phyloP scores from a whole-genome alignment of 495 filamentous ascomycete species.

The Pyronema domesticum region DNA sequence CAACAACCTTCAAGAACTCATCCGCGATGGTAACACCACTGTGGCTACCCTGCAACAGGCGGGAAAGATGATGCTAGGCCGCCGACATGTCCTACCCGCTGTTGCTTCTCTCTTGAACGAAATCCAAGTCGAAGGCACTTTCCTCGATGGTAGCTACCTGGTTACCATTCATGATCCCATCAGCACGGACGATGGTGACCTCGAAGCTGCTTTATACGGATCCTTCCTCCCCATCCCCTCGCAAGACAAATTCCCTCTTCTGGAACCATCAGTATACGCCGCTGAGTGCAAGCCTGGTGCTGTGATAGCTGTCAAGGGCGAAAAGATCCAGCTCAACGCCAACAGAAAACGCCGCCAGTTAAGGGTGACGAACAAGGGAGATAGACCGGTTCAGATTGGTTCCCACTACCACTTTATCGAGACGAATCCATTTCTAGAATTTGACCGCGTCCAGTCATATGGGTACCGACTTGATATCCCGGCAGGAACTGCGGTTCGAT shows the following conservation, averaged over 20 bases:
- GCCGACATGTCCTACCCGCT: constrained; percentile 76
- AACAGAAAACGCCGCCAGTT: constrained; percentile 56
- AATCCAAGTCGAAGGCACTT: constrained; percentile 90
- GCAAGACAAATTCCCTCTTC: constrained; percentile 43
- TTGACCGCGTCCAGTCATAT: constrained; percentile 71
- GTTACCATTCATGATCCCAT: constrained; percentile 91
- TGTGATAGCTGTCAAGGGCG: constrained; percentile 50
- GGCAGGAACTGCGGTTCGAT: constrained; percentile 81
- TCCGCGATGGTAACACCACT: constrained; percentile 86
- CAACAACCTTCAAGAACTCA: constrained; percentile 80
- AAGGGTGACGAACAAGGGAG: constrained; percentile 68
- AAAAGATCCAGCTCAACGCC: constrained; percentile 48
- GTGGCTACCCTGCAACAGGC: constrained; percentile 87
- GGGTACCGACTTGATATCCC: constrained; percentile 80
- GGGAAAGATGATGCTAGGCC: constrained; percentile 81
- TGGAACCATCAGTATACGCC: constrained; percentile 3
- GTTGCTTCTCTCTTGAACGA: constrained; percentile 60
- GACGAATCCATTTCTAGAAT: constrained; percentile 74
- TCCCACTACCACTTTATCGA: constrained; percentile 97
- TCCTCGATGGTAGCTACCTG: constrained; percentile 75
- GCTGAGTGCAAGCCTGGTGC: constrained; percentile 27
- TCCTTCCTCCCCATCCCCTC: constrained; percentile 74
- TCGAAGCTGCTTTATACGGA: constrained; percentile 74
- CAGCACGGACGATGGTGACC: constrained; percentile 68
- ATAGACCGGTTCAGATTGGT: constrained; percentile 61